Evolutionary conservation across 768 basidiomycete species (phyloP).

Genomic region (Psilocybe sp.): DNA sequence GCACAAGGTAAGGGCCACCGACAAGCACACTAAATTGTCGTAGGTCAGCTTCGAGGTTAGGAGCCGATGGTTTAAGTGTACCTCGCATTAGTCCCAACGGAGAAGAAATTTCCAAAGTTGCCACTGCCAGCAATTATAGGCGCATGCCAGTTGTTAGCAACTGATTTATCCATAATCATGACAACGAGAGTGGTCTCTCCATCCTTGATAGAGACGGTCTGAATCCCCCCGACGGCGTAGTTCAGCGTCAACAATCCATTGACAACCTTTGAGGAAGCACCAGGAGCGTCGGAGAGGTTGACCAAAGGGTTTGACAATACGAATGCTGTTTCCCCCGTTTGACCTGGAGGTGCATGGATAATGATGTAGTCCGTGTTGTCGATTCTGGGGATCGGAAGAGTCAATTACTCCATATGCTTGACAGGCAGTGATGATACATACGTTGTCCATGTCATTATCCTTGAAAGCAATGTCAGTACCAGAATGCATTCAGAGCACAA

Average conservation of each 20-base stretch:
- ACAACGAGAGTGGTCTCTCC: slow-evolving; percentile 26
- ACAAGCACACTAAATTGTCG: slow-evolving; percentile 42
- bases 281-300: slow-evolving; percentile 24
- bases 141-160: slow-evolving; percentile 48
- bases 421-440: slow-evolving; percentile 15
- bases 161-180: slow-evolving; percentile 42
- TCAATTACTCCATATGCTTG: background rate
- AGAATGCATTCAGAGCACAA: background rate
- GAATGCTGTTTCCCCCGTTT: slow-evolving; percentile 44
- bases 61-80: too few relatives aligned
- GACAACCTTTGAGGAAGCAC: slow-evolving; percentile 27
- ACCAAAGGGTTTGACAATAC: slow-evolving; percentile 27
- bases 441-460: slow-evolving; percentile 58
- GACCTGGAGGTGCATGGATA: slow-evolving; percentile 37
- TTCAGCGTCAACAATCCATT: slow-evolving; percentile 39
- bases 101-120: slow-evolving; percentile 40
- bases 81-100: slow-evolving; percentile 43
- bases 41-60: too few relatives aligned
- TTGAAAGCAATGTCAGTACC: slow-evolving; percentile 10
- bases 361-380: slow-evolving; percentile 39
- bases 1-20: slow-evolving; percentile 52
- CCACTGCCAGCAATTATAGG: slow-evolving; percentile 37
- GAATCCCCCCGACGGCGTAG: slow-evolving; percentile 30
- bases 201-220: slow-evolving; percentile 31
- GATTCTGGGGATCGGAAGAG: slow-evolving; percentile 25